Evolutionary conservation across 2,329 filamentous ascomycete genomes (phyloP).

Genomic region (Arthrobotrys musiformis): DNA sequence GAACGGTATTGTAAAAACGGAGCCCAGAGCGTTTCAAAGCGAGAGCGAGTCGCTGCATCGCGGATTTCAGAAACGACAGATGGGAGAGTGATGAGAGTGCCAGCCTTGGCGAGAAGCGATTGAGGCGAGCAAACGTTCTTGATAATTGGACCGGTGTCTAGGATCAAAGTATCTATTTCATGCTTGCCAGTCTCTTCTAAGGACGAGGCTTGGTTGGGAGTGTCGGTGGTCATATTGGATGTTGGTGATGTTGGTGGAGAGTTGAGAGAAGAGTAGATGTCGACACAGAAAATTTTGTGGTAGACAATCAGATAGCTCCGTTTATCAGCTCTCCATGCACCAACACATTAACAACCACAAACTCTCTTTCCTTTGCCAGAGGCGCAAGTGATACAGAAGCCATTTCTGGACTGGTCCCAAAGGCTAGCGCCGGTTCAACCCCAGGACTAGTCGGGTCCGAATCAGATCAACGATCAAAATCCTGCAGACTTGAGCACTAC

Average conservation of each 20-base stretch:
- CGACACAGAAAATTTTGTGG: constrained; percentile 14
- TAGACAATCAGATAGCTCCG: background rate
- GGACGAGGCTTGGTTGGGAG: background rate
- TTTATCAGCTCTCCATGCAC: background rate
- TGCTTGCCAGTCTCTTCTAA: background rate
- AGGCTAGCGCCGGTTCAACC: background rate
- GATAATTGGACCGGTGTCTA: constrained; percentile 93
- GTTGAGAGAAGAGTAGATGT: background rate
- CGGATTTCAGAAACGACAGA: constrained; percentile 87
- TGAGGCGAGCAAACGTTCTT: constrained; percentile 90
- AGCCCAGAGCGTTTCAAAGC: constrained; percentile 83
- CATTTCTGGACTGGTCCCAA: background rate
- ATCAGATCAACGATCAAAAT: too few species aligned
- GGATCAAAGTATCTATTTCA: constrained; percentile 78
- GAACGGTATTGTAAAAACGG: constrained; percentile 84
- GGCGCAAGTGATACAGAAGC: background rate
- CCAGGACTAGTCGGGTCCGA: background rate
- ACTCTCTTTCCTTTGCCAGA: background rate
- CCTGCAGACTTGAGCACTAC: too few species aligned
- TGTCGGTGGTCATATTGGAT: constrained; percentile 30
- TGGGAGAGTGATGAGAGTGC: constrained; percentile 82
- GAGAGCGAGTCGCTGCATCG: constrained; percentile 80
- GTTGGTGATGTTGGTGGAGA: background rate
- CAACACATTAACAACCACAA: constrained; percentile 14
- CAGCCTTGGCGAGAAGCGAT: constrained; percentile 79